Conservation (phyloP, 352 stramenopile species). For the Thalassiosira ordinaria region DNA sequence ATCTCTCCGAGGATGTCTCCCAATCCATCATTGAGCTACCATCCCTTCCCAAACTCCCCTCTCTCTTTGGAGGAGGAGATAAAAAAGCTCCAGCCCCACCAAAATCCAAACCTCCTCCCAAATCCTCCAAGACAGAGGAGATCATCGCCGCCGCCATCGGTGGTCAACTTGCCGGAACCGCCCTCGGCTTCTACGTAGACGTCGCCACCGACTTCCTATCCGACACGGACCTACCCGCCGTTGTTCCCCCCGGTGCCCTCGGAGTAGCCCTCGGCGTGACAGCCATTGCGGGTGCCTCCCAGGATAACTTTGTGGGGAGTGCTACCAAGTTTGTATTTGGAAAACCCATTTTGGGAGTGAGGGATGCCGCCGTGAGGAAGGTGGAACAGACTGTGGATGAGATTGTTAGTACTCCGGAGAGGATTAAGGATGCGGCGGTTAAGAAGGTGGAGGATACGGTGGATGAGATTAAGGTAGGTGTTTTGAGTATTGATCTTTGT, state of each 20-base stretch:
- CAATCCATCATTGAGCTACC: conserved; percentile 18
- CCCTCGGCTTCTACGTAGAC: conserved; percentile 42
- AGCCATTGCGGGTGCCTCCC: conserved; percentile 13
- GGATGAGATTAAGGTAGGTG: conserved; percentile 57
- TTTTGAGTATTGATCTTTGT: background rate
- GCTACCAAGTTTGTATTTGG: conserved; percentile 38
- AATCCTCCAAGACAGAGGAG: conserved; percentile 1
- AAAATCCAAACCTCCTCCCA: conserved; percentile 9
- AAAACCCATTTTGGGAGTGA: conserved; percentile 6
- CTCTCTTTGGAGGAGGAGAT: conserved; percentile 2
- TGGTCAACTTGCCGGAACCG: conserved; percentile 18
- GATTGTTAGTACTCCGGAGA: conserved; percentile 69
- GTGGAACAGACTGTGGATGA: conserved; percentile 59
- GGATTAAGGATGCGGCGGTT: conserved; percentile 57
- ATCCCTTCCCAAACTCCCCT: conserved; percentile 8
- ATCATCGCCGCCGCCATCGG: conserved; percentile 45
- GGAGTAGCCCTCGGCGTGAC: conserved; percentile 5
- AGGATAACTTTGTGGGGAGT: conserved; percentile 38
- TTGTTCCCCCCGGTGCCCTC: conserved; percentile 35
- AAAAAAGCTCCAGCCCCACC: conserved; percentile 20
- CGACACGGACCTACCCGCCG: conserved; percentile 36
- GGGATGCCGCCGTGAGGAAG: conserved; percentile 51
- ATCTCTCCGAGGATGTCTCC: conserved; percentile 18
- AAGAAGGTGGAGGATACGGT: conserved; percentile 59
- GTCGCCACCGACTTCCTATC: conserved; percentile 43